Percentiles rank a stretch among this genome's conserved stretches.
These are phyloP conservation scores for Zasmidium cellare DNA, from an alignment of 2,329 filamentous ascomycete genomes.

Conservation along the genomic window DNA sequence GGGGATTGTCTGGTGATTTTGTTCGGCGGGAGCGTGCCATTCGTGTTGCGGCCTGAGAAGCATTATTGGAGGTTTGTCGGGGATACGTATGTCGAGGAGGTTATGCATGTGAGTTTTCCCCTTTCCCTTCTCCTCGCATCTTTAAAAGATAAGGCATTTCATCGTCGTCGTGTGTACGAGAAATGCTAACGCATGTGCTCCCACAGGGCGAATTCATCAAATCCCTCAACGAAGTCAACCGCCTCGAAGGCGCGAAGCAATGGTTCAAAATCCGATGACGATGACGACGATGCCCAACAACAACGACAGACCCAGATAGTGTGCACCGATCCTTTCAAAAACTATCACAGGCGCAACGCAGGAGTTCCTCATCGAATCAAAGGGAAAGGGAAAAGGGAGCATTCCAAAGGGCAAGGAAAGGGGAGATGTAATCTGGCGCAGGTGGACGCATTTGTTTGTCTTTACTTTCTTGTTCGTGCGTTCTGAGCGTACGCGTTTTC, in stretches of 20 bases:
- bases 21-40: constrained; percentile 4
- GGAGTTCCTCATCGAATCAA: too few relatives aligned
- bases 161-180: too few relatives aligned
- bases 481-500: not conserved
- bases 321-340: too few relatives aligned
- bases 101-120: not conserved
- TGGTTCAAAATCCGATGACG: constrained; percentile 6
- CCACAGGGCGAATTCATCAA: constrained; percentile 2
- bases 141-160: too few relatives aligned
- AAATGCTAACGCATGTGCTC: not conserved
- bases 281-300: too few relatives aligned
- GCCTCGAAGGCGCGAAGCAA: not conserved
- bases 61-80: constrained; percentile 4
- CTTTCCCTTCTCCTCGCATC: not conserved
- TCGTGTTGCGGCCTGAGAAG: constrained; percentile 4
- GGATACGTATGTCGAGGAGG: constrained; percentile 1
- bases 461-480: not conserved
- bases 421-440: too few relatives aligned
- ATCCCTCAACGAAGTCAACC: not conserved
- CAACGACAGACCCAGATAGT: not conserved
- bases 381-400: too few relatives aligned
- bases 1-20: not conserved
- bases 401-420: too few relatives aligned
- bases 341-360: too few relatives aligned
- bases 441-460: too few relatives aligned